A percentile compares a stretch with the other conserved stretches of the same genome.
These are phyloP conservation scores for Lagerstroemia speciosa DNA, from an alignment of 345 rosid genomes.

Conservation along the genomic window DNA sequence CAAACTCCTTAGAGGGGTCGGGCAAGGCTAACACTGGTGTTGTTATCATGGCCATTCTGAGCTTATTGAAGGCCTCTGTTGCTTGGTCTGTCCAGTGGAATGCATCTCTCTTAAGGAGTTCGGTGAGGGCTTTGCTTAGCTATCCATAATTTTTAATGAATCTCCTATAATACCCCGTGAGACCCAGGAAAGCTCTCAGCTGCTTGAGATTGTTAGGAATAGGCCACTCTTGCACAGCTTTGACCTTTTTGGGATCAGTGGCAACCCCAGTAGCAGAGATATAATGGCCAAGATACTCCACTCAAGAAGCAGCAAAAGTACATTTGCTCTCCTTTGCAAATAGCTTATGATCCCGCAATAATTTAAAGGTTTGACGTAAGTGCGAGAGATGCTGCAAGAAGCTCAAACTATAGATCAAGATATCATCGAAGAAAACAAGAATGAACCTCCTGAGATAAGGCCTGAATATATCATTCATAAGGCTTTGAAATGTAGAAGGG, in stretches of 20 bases:
- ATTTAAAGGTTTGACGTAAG: too few relatives aligned
- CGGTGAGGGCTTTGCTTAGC: not conserved
- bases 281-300: constrained; percentile 1
- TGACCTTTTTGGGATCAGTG: not conserved
- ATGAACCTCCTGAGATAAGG: too few relatives aligned
- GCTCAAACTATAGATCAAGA: too few relatives aligned
- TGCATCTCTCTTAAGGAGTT: too few relatives aligned
- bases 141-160: constrained; percentile 1
- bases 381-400: too few relatives aligned
- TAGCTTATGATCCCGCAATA: not conserved
- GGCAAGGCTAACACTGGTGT: not conserved
- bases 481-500: too few relatives aligned
- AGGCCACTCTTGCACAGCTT: not conserved
- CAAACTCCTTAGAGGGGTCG: too few relatives aligned
- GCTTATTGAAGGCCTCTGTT: not conserved
- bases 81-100: too few relatives aligned
- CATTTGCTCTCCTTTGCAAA: constrained; percentile 1
- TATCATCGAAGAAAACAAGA: too few relatives aligned
- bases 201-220: not conserved
- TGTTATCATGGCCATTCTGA: not conserved
- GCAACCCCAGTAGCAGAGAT: not conserved
- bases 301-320: not conserved
- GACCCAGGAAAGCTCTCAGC: not conserved
- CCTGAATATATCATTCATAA: too few relatives aligned
- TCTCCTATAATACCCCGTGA: too few relatives aligned